Evolutionary conservation across 306 rosid species (phyloP), one percentile per base, ranked within the genome.

Genomic region (Begonia fuchsioides): DNA sequence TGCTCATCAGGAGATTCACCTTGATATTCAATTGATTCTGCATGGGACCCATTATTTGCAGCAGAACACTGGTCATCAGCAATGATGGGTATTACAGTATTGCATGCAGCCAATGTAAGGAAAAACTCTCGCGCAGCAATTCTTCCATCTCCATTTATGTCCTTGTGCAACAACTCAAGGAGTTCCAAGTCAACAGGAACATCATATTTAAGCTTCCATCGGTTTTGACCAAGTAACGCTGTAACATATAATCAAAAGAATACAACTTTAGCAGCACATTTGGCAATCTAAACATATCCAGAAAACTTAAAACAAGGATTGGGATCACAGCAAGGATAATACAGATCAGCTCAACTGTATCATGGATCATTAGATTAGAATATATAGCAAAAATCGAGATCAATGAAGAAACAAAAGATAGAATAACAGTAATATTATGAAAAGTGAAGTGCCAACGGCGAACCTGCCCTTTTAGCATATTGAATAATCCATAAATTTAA

Each of bases 1-100:
- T 92, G 98, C 61, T 92, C 98, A 48, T 92, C 98, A 44, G 98
- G 98, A 56, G 98, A 92, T 67, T 92, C 98, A 50, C 98, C 98
- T 61, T 92, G 98, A 68, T 92, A 92, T 47, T 71, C 65, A 65
- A 87, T 74, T 52, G 62, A 26, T 50, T 59, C 53, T 20, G 20
- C 49, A 50, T 57, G 62, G 47, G 68, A 65, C 53, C 63, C 84
- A 62, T 59, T 72, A 54, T 66, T 59, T 50, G 57, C 62, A 35
- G 50, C 39, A 52, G 75, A 60, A 57, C 73, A 57, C 69, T 54
- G 63, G 38, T 48, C 72, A 55, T 45, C 62, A 52, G 43, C 60
- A 52, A 69, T 63, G 35, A 81, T 77, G 44, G 98, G 98, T 58
- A 92, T 80, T 60, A 92, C 93, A 14, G 98, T 86, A 68, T 92